Evolutionary conservation across 495 filamentous ascomycete genomes (phyloP), one percentile per base, ranked within the genome.

Genomic region (Hypoxylon intermedium): DNA sequence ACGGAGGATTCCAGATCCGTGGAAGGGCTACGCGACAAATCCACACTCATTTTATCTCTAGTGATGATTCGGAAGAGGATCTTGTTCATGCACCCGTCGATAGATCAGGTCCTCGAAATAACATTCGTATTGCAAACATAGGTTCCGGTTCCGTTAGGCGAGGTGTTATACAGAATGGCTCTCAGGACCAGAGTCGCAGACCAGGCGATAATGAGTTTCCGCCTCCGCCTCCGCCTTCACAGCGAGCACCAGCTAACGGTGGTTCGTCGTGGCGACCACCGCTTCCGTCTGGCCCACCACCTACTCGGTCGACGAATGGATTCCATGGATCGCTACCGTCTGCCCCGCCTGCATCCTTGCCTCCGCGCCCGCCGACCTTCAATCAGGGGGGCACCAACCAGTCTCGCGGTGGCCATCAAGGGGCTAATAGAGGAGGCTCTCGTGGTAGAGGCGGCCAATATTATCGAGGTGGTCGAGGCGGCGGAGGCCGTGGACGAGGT

Each of bases 51-150:
- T 78, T 74, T 48, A 62, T 71, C 24, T 77, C 65, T 4, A 73
- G 73, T 36, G 77, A 78, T 7, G 76, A 79, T 9, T 77, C 77
- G 6, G 71, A 77, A 2, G 76, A 77, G 15, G 69, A 65, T 15
- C 72, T 78, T 44, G 65, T 80, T 16, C 74, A 73, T 4, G 63
- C 69, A 19, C 72, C 70, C 9, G 51, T 78, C 6, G 58, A 63
- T 36, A 68, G 56, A 37, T 55, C 38, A n/a, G 42, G 38, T 6
- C 45, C 49, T 30, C 48, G 58, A 13, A 63, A 67, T 12, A 52
- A 59, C n/a, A 78, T 75, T 31, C 63, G 42, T 7, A 73, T 78
- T 40, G 57, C 71, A 9, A 69, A 58, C 30, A 68, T 61, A 34
- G 48, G 60, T 19, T 54, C 57, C 6, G 7, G 24, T 24, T 52